Conservation (phyloP, 371 early-diverging fungal genomes). For the Chytridium lagenaria region DNA sequence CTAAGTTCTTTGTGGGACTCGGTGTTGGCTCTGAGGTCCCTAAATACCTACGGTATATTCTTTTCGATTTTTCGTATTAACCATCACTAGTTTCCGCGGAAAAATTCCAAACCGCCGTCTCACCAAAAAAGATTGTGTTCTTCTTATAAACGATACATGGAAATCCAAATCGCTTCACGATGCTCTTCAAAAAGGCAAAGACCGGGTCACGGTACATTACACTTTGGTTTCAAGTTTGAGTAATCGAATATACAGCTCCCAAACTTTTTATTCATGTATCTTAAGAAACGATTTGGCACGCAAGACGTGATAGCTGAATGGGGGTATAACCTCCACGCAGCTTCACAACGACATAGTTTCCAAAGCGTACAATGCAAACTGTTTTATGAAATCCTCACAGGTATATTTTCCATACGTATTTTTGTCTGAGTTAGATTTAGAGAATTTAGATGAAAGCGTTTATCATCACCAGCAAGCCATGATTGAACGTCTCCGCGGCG, state of each 20-base stretch:
- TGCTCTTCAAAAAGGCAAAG: conserved; percentile 30
- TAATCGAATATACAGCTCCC: conserved; percentile 27
- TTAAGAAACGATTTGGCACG: conserved; percentile 56
- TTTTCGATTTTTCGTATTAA: not conserved
- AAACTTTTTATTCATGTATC: conserved; percentile 52
- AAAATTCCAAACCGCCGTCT: conserved; percentile 52
- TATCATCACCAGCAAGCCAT: conserved; percentile 38
- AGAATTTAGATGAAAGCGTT: conserved; percentile 40
- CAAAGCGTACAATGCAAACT: conserved; percentile 46
- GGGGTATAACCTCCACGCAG: conserved; percentile 54
- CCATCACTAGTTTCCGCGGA: conserved; percentile 44
- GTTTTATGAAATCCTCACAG: conserved; percentile 45
- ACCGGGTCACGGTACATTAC: not conserved
- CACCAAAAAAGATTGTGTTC: conserved; percentile 36
- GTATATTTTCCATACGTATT: conserved; percentile 22
- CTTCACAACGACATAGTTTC: conserved; percentile 42
- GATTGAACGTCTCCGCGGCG: conserved; percentile 44
- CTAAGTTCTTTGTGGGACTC: conserved; percentile 46
- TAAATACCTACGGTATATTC: conserved; percentile 46
- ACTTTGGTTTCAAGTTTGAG: too few relatives aligned
- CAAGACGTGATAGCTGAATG: conserved; percentile 56
- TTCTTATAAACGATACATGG: conserved; percentile 56
- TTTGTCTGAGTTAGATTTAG: not conserved
- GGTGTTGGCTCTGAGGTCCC: conserved; percentile 47
- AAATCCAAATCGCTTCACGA: conserved; percentile 52